Evolutionary conservation across 805 yeast species (phyloP), one percentile per base, ranked within the genome.

Genomic region (fission yeast (Schizosaccharomyces pombe)): DNA sequence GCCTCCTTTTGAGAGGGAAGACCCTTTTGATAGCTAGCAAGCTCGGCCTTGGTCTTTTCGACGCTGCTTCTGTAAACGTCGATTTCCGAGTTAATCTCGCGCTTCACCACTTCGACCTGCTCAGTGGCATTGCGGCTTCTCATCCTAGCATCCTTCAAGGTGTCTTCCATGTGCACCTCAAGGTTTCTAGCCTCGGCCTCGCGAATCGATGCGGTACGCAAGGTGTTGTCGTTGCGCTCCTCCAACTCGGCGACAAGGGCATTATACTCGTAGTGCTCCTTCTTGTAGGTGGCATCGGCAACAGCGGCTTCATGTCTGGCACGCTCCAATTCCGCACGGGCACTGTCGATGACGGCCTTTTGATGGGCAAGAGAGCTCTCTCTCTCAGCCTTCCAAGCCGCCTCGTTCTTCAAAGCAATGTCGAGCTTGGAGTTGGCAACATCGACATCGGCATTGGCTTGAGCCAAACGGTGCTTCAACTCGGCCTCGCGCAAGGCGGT

Each of bases 171-270:
- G 49, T 43, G 49, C 4, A 43, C 49, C 14, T 26, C 30, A 28
- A 43, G 26, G 30, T 43, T 43, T 19, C 49, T 19, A 24, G 49
- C 49, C 26, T 43, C 49, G 26, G 49, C 49, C 4, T 43, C 49
- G 12, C 49, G 49, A 24, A 43, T 43, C 6, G 49, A 43, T 22
- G 49, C 49, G 26, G 49, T 43, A 26, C 49, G 49, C 14, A 43
- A n/a, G 5, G 49, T 43, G 30, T 28, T 22, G 14, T 43, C 49
- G 26, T 43, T 22, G n/a, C 49, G 49, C 26, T 43, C 49, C n/a
- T 43, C 49, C 14, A 22, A 43, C 26, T 43, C 49, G 26, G 49
- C 28, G 14, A 43, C 30, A 28, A 43, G 5, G 26, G 49, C 49
- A 22, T 16, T 26, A 29, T 16, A 22, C 26, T 43, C 49, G 11